Evolutionary conservation across 2,329 filamentous ascomycete genomes (phyloP).

Genomic region (Alternaria sp.): DNA sequence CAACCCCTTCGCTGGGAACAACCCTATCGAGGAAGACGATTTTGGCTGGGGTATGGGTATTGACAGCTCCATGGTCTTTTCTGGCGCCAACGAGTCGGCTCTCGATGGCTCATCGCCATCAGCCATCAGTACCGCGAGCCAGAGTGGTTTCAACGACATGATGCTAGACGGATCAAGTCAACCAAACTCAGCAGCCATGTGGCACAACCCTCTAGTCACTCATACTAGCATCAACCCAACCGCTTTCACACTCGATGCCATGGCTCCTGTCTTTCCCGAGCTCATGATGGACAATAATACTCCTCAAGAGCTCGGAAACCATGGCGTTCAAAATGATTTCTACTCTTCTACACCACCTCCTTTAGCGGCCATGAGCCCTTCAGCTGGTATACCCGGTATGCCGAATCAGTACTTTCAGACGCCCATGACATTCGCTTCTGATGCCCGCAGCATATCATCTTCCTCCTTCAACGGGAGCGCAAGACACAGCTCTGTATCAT

Average conservation of each 20-base stretch:
- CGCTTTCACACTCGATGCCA: constrained; percentile 78
- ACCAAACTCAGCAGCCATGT: constrained; percentile 49
- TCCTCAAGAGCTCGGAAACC: constrained; percentile 76
- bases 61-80: constrained; percentile 68
- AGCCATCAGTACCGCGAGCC: constrained; percentile 92
- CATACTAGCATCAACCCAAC: constrained; percentile 72
- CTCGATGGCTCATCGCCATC: constrained; percentile 95
- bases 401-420: constrained; percentile 70
- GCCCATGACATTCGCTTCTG: constrained; percentile 73
- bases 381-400: constrained; percentile 71
- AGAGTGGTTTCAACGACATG: constrained; percentile 88
- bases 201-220: constrained; percentile 64
- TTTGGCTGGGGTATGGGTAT: constrained; percentile 89
- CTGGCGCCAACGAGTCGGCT: constrained; percentile 75
- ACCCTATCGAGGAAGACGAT: constrained; percentile 74
- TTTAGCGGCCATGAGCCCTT: constrained; percentile 76
- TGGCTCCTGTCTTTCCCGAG: constrained; percentile 78
- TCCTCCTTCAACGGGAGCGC: constrained; percentile 75
- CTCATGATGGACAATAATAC: constrained; percentile 73
- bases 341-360: constrained; percentile 83
- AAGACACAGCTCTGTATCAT: constrained; percentile 67
- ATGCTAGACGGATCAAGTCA: constrained; percentile 78
- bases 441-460: constrained; percentile 69
- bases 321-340: constrained; percentile 73
- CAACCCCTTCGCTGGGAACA: constrained; percentile 66